These are phyloP conservation scores for Crassisporium funariophilum DNA, from an alignment of 768 basidiomycete species.

Conservation along the genomic window DNA sequence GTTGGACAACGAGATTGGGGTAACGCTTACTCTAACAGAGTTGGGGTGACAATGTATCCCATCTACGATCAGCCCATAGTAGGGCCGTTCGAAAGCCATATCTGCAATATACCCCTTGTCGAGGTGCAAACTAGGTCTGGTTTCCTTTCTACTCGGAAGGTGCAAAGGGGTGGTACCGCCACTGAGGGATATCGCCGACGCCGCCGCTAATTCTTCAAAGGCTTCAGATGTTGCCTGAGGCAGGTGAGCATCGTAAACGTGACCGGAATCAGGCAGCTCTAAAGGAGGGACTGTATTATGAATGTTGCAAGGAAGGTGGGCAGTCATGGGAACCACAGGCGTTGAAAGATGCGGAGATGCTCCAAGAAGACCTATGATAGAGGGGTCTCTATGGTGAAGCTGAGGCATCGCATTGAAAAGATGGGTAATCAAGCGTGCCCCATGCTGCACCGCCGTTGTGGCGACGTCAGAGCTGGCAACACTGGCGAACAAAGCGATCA, in stretches of 20 bases:
- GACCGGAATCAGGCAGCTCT: conserved; percentile 13
- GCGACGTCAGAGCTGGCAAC: conserved; percentile 76
- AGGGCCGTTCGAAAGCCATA: conserved; percentile 69
- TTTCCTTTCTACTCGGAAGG: conserved; percentile 19
- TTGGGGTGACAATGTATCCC: conserved; percentile 92
- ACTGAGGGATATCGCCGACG: conserved; percentile 15
- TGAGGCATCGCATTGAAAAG: conserved; percentile 94
- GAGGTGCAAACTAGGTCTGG: conserved; percentile 40
- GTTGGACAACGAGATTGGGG: neutral
- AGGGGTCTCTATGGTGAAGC: conserved; percentile 87
- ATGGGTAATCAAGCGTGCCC: conserved; percentile 88
- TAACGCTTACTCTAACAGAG: conserved; percentile 70
- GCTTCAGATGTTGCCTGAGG: conserved; percentile 13
- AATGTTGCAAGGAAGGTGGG: conserved; percentile 17
- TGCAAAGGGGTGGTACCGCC: conserved; percentile 22
- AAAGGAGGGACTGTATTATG: conserved; percentile 11
- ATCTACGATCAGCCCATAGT: conserved; percentile 88
- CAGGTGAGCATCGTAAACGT: neutral
- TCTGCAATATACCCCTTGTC: conserved; percentile 53
- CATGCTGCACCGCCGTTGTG: conserved; percentile 65
- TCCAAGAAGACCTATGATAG: conserved; percentile 86
- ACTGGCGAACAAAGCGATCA: conserved; percentile 37
- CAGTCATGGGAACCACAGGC: conserved; percentile 14
- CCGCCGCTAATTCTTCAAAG: conserved; percentile 9
- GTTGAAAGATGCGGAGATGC: conserved; percentile 65